These are phyloP conservation scores for Leucocoprinus birnbaumii DNA, from an alignment of 768 basidiomycete species.

Conservation along the genomic window DNA sequence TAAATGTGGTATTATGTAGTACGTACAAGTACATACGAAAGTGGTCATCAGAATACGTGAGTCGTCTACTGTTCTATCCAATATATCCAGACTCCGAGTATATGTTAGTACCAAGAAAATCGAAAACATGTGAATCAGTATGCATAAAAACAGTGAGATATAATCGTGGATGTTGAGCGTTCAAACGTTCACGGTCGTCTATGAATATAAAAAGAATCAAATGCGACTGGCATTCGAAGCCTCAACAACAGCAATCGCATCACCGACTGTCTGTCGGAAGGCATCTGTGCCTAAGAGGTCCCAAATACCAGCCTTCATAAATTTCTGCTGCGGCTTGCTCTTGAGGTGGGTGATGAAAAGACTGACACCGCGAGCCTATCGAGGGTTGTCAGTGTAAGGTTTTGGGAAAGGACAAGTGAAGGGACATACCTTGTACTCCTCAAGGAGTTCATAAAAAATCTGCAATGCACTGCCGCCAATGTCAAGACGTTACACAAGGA, in stretches of 20 bases:
- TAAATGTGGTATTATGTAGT: background rate
- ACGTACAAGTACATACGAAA: background rate
- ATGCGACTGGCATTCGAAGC: background rate
- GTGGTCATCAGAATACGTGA: background rate
- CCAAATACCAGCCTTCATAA: conserved; percentile 49
- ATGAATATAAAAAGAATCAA: no score
- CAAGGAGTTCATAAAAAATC: conserved; percentile 75
- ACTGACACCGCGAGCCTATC: conserved; percentile 45
- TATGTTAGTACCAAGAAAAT: background rate
- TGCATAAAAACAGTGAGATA: background rate
- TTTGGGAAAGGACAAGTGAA: background rate
- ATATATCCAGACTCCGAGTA: background rate
- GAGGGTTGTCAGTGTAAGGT: background rate
- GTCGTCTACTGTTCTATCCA: background rate
- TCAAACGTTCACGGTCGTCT: no score
- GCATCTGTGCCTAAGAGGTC: conserved; percentile 46
- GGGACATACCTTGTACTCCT: conserved; percentile 66
- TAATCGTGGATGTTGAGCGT: background rate
- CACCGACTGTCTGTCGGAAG: conserved; percentile 47
- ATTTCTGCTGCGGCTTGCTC: conserved; percentile 34
- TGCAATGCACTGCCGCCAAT: conserved; percentile 74
- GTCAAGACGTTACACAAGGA: conserved; percentile 10
- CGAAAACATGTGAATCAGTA: background rate
- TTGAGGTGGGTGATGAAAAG: conserved; percentile 51
- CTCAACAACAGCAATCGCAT: conserved; percentile 45